Evolutionary conservation across 2,329 filamentous ascomycete genomes (phyloP), one percentile per base, ranked within the genome.

Genomic region (Rhexocercosporidium sp.): DNA sequence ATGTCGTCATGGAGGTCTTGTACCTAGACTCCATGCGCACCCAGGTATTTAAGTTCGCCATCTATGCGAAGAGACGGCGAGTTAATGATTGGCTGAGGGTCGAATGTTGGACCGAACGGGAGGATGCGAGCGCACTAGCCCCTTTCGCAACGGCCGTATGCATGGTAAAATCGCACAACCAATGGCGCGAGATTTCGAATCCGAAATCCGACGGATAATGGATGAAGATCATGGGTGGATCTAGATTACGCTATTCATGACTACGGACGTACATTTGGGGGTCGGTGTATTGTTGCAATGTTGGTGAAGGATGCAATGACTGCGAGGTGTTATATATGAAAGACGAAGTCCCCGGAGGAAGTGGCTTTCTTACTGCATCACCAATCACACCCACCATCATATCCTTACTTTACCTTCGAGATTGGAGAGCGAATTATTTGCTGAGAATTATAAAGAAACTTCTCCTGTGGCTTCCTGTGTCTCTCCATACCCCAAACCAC

Each of bases 121-220:
- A 57, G 7, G 31, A 57, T 57, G 53, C 53, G 53, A 39, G 20
- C n/a, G 11, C 31, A 20, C 31, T 39, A 57, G 27, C 20, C n/a
- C 11, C 31, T 57, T 57, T 39, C 11, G 31, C 34, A 57, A n/a
- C 54, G 54, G 54, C 54, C 54, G 54, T 57, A 57, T 57, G 54
- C 54, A 14, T n/a, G 29, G 51, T 37, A 27, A 8, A 56, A 18
- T 27, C 49, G 29, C 49, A 31, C 34, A 37, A 7, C 34, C 8
- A 37, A 37, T 37, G 9, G 34, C 12, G 34, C 34, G 27, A 31
- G 39, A 6, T 4, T 31, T 8, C 49, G 39, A 53, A 31, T 31
- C 16, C 49, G 16, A 27, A 53, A 16, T 53, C 49, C 49, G 27
- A 53, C 9, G 22, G 11, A n/a, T n/a, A n/a, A n/a, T n/a, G n/a